Percentiles rank a stretch among this genome's conserved stretches.
Evolutionary conservation across 148 eudicot species (phyloP).

Genomic region (Fagopyrum homotropicum): DNA sequence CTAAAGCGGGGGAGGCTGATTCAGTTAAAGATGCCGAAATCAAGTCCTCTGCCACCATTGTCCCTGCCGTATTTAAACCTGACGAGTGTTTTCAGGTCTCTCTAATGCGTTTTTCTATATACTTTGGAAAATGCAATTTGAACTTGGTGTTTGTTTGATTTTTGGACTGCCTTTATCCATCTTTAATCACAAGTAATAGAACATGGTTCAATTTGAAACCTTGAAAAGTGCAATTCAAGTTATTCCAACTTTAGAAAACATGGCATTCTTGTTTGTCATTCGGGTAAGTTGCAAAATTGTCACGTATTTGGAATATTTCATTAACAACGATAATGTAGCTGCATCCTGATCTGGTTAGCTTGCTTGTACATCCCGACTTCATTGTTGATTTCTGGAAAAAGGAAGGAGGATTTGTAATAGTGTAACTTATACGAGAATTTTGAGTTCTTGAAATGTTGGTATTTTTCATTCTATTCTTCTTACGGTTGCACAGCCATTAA

Average conservation of each 20-base stretch:
- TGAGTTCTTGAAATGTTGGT: not conserved
- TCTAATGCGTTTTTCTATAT: not conserved
- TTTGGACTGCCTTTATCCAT: not conserved
- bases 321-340: not conserved
- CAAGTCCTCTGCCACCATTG: slow-evolving; percentile 49
- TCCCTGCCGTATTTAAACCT: slow-evolving; percentile 64
- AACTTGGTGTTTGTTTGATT: not conserved
- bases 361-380: not conserved
- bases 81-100: slow-evolving; percentile 80
- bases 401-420: not conserved
- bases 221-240: not conserved
- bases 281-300: not conserved
- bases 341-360: not conserved
- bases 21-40: slow-evolving; percentile 36
- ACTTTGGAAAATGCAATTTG: not conserved
- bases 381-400: not conserved
- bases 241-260: not conserved
- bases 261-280: not conserved
- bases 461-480: not conserved
- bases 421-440: too few species aligned
- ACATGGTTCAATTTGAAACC: not conserved
- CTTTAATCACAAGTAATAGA: not conserved
- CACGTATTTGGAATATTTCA: not conserved
- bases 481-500: not conserved
- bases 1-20: slow-evolving; percentile 25